A percentile compares a stretch with the other conserved stretches of the same genome.
Conservation (phyloP, 148 eudicot genomes). For the Rheum nobile region DNA sequence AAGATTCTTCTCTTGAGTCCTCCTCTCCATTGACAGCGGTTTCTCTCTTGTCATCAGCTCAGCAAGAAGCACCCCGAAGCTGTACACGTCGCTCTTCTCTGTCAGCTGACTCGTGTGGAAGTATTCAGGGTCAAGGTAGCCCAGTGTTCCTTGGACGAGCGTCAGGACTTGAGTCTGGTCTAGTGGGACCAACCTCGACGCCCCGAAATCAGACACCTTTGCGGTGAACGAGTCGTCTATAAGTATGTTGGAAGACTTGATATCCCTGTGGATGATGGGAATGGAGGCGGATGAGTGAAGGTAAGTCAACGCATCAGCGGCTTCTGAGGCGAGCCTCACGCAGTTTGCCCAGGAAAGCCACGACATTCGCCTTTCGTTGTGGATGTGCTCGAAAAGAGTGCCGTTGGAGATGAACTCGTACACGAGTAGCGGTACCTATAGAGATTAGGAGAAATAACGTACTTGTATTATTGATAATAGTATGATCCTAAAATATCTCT, state of each 20-base stretch:
- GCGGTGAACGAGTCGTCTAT: not conserved
- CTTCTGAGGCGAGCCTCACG: constrained; percentile 6
- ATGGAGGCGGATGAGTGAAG: not conserved
- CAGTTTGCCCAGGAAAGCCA: constrained; percentile 5
- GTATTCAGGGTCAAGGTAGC: constrained; percentile 11
- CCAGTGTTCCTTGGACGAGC: constrained; percentile 2
- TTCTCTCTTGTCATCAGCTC: constrained; percentile 2
- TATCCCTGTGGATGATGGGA: constrained; percentile 4
- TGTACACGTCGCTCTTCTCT: constrained; percentile 9
- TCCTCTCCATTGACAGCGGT: not conserved
- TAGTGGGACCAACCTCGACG: not conserved
- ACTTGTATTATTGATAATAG: too few relatives aligned
- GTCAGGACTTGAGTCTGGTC: not conserved
- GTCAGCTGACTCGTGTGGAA: constrained; percentile 7
- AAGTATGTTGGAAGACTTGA: constrained; percentile 9
- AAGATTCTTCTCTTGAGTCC: not conserved
- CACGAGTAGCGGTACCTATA: constrained; percentile 5
- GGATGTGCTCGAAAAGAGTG: constrained; percentile 8
- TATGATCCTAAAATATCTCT: too few relatives aligned
- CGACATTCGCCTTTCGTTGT: not conserved
- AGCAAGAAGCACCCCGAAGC: constrained; percentile 8
- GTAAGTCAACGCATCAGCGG: constrained; percentile 4
- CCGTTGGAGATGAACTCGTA: constrained; percentile 9
- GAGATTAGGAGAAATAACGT: too few relatives aligned
- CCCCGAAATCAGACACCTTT: constrained; percentile 8